Percentiles rank a stretch among this genome's conserved stretches.
Evolutionary conservation across 202 grass and related monocot species (phyloP).

Genomic region (Eragrostis tef): DNA sequence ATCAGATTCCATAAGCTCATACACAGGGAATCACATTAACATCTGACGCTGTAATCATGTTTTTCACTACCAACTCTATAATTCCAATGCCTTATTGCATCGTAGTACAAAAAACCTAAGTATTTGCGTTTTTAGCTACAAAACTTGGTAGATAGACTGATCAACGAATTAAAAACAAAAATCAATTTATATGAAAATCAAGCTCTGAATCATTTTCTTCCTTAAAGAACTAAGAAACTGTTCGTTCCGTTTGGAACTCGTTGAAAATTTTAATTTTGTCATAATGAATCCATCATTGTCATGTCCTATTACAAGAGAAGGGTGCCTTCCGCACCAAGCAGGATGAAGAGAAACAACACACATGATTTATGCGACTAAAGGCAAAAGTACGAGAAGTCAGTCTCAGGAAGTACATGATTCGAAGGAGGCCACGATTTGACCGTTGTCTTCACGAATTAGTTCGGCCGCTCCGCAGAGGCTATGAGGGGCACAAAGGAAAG

Average conservation of each 20-base stretch:
- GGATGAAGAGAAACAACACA: background rate
- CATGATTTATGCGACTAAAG: background rate
- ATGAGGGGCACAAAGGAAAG: background rate
- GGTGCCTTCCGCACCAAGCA: background rate
- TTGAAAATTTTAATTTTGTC: background rate
- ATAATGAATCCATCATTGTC: background rate
- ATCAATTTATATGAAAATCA: background rate
- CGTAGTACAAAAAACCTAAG: background rate
- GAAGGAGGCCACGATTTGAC: background rate
- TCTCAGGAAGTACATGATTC: conserved; percentile 11
- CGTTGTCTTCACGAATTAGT: background rate
- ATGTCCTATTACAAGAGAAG: background rate
- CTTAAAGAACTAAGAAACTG: background rate
- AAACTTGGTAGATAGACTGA: background rate
- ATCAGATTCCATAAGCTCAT: too few species aligned
- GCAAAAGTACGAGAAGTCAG: background rate
- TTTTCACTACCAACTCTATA: too few species aligned
- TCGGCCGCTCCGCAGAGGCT: background rate
- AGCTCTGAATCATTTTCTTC: background rate
- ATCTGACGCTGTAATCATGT: too few species aligned
- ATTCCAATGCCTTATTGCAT: too few species aligned
- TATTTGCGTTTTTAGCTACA: background rate
- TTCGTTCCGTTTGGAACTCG: background rate
- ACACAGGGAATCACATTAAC: too few species aligned
- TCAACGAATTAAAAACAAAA: background rate